Conservation (phyloP, 2,329 filamentous ascomycete genomes). For the Rhinocladiella similis region DNA sequence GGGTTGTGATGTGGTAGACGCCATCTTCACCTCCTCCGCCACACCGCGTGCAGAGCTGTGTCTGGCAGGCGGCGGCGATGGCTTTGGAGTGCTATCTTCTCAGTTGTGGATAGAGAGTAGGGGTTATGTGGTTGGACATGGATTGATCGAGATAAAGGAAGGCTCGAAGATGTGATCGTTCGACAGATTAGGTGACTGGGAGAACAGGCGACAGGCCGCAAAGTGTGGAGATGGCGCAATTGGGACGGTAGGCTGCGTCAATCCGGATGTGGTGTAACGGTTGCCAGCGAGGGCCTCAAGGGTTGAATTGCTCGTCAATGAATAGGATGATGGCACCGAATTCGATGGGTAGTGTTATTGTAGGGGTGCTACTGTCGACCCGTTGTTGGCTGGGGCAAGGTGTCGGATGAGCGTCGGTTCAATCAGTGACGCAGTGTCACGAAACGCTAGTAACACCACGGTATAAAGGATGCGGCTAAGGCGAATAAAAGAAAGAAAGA, state of each 20-base stretch:
- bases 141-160: slow-evolving; percentile 21
- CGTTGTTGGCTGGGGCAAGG: slow-evolving; percentile 2
- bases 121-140: slow-evolving; percentile 39
- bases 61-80: slow-evolving; percentile 24
- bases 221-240: slow-evolving; percentile 28
- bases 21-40: slow-evolving; percentile 32
- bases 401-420: slow-evolving; percentile 2
- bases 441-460: neutral
- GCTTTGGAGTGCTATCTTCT: slow-evolving; percentile 33
- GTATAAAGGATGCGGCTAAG: neutral
- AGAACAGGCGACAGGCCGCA: slow-evolving; percentile 21
- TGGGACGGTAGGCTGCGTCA: slow-evolving; percentile 19
- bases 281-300: neutral
- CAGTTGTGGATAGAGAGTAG: slow-evolving; percentile 37
- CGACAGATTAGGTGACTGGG: slow-evolving; percentile 14
- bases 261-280: slow-evolving; percentile 11
- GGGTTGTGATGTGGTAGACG: slow-evolving; percentile 45
- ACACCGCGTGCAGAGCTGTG: slow-evolving; percentile 16
- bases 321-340: too few species aligned
- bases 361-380: slow-evolving; percentile 5
- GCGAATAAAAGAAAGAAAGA: slow-evolving; percentile 4
- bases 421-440: slow-evolving; percentile 14
- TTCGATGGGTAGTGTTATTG: slow-evolving; percentile 8
- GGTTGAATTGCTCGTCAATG: too few species aligned
- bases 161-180: neutral